A percentile compares a stretch with the other conserved stretches of the same genome.
Conservation (phyloP, 2,329 filamentous ascomycete genomes). For the Fusarium kyushuense region DNA sequence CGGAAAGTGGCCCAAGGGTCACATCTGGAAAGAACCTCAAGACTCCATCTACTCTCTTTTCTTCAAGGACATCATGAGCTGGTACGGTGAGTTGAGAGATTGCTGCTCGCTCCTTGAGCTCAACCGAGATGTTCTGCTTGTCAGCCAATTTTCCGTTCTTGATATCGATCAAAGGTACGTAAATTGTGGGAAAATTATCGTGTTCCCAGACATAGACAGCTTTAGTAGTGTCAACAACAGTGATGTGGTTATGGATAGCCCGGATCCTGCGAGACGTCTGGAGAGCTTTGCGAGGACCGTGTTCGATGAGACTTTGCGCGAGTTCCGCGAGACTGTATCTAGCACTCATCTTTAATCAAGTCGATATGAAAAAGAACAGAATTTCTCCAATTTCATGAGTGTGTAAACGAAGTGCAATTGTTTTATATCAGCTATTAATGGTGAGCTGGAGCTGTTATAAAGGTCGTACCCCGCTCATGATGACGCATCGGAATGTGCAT, state of each 20-base stretch:
- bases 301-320: slow-evolving; percentile 24
- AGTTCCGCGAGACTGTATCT: slow-evolving; percentile 10
- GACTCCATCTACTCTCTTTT: slow-evolving; percentile 51
- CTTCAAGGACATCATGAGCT: slow-evolving; percentile 39
- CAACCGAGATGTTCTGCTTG: slow-evolving; percentile 43
- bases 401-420: not conserved
- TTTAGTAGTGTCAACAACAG: slow-evolving; percentile 54
- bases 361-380: not conserved
- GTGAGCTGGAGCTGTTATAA: not conserved
- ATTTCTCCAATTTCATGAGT: not conserved
- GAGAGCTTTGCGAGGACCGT: slow-evolving; percentile 37
- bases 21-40: slow-evolving; percentile 56
- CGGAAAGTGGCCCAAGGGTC: slow-evolving; percentile 51
- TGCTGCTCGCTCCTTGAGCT: slow-evolving; percentile 46
- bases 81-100: slow-evolving; percentile 51
- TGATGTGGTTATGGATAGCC: slow-evolving; percentile 50
- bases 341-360: not conserved
- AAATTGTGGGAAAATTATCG: slow-evolving; percentile 61
- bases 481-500: slow-evolving; percentile 23
- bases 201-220: slow-evolving; percentile 61
- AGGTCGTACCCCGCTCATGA: slow-evolving; percentile 39
- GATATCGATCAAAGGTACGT: slow-evolving; percentile 52
- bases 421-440: not conserved
- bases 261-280: slow-evolving; percentile 50
- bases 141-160: slow-evolving; percentile 48